A percentile compares a stretch with the other conserved stretches of the same genome.
These are phyloP conservation scores for Rhypophila decipiens DNA, from an alignment of 495 filamentous ascomycete genomes.

Conservation along the genomic window DNA sequence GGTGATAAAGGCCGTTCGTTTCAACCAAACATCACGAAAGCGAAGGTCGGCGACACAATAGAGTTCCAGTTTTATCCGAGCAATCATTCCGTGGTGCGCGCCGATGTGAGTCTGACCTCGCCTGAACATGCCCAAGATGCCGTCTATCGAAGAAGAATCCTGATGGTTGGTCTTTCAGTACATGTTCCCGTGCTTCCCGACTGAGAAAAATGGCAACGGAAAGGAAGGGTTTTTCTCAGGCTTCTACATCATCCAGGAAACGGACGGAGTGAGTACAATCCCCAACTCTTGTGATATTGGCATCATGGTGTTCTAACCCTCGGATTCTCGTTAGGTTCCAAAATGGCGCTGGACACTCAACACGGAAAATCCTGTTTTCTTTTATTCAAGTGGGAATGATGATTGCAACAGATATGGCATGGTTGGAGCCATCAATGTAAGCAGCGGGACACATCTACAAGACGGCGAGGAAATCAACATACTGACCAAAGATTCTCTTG, in stretches of 20 bases:
- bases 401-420: constrained; percentile 1
- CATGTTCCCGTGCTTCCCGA: not conserved
- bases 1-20: not conserved
- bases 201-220: not conserved
- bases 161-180: not conserved
- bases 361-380: not conserved
- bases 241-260: not conserved
- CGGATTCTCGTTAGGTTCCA: not conserved
- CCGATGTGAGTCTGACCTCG: not conserved
- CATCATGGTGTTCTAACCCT: not conserved
- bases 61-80: not conserved
- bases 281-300: too few species aligned
- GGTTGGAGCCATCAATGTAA: not conserved
- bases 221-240: not conserved
- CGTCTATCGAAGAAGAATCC: too few species aligned
- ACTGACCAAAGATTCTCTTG: too few species aligned
- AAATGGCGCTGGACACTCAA: not conserved
- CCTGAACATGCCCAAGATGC: too few species aligned
- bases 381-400: not conserved
- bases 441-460: too few species aligned
- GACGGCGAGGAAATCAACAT: too few species aligned
- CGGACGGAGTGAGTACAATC: not conserved
- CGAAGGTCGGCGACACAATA: not conserved
- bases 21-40: not conserved
- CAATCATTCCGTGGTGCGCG: not conserved